Evolutionary conservation across 306 rosid species (phyloP).

Genomic region (Gillenia trifoliata): DNA sequence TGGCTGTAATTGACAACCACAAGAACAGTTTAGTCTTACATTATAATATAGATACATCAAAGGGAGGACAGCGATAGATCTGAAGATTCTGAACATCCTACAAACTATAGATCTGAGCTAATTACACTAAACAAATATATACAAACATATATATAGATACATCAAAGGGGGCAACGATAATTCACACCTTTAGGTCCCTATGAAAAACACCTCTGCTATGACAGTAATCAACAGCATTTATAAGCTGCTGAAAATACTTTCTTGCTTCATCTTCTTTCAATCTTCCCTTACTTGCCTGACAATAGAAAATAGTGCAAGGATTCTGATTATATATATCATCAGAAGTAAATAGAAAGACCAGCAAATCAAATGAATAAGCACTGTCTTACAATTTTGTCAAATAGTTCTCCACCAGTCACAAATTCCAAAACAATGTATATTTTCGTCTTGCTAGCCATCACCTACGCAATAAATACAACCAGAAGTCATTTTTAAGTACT

Average conservation of each 20-base stretch:
- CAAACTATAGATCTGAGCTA: neutral
- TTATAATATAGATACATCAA: neutral
- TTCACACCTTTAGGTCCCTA: slow-evolving; percentile 75
- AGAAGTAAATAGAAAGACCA: slow-evolving; percentile 5
- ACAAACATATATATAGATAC: neutral
- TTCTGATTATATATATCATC: neutral
- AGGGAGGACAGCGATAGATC: neutral
- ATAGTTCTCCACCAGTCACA: slow-evolving; percentile 93
- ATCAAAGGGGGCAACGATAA: slow-evolving; percentile 6
- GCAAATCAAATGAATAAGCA: neutral
- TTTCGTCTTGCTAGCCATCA: slow-evolving; percentile 93
- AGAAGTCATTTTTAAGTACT: slow-evolving; percentile 16
- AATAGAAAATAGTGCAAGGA: neutral
- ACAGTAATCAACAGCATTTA: slow-evolving; percentile 90
- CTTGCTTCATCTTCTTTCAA: slow-evolving; percentile 94
- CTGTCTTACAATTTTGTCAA: slow-evolving; percentile 81
- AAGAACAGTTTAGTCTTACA: slow-evolving; percentile 6
- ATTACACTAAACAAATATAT: neutral
- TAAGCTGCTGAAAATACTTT: slow-evolving; percentile 89
- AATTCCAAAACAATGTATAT: slow-evolving; percentile 89
- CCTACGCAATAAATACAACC: slow-evolving; percentile 50
- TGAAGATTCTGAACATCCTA: neutral
- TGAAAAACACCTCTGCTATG: slow-evolving; percentile 96
- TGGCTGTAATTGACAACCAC: slow-evolving; percentile 51
- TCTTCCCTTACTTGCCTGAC: slow-evolving; percentile 77